Base-by-base conservation (phyloP, 345 rosid genomes). In the Populus ilicifolia region DNA sequence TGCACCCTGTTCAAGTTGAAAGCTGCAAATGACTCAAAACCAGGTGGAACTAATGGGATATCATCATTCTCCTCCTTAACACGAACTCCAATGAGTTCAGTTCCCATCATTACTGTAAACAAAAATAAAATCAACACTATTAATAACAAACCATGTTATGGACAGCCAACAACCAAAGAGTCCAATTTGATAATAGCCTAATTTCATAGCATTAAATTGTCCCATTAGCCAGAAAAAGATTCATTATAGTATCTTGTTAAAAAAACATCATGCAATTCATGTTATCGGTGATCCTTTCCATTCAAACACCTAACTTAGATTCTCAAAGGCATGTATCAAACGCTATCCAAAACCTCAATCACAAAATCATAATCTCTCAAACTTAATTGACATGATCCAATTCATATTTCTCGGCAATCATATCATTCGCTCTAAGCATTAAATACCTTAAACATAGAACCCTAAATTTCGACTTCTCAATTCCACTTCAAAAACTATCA, bases 21-120 rank as follows among this genome's bases (percentile, higher is more conserved):
- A 68, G 97, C 85, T 62, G 96, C 86, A 85, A 87, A 91, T 38
- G 98, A 86, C 87, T 94, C 99, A 67, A 96, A 96, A 35, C 99
- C 99, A 68, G 98, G 99, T 20, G 99, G 99, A 75, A 91, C 90
- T 74, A 94, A 83, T 29, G 92, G 98, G 79, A 94, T 74, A 14
- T 94, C 98, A 38, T 92, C 98, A 70, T 84, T 94, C 69, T 96
- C 97, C 81, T 91, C 97, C 87, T 94, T 91, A 70, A 87, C 84
- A 82, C 89, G 83, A 72, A 90, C 86, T 85, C 98, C 89, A 90
- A 90, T 83, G 74, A 96, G 90, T 65, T 93, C 97, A 64, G 98
- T 96, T 76, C 92, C 98, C 98, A 96, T 96, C 70, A 76, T 38
- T 78, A 75, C 88, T 88, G 82, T 56, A 36, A 61, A 23, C 46